Evolutionary conservation across 106 monocot species (phyloP), one percentile per base, ranked within the genome.

Genomic region (Dendrobium huoshanense): DNA sequence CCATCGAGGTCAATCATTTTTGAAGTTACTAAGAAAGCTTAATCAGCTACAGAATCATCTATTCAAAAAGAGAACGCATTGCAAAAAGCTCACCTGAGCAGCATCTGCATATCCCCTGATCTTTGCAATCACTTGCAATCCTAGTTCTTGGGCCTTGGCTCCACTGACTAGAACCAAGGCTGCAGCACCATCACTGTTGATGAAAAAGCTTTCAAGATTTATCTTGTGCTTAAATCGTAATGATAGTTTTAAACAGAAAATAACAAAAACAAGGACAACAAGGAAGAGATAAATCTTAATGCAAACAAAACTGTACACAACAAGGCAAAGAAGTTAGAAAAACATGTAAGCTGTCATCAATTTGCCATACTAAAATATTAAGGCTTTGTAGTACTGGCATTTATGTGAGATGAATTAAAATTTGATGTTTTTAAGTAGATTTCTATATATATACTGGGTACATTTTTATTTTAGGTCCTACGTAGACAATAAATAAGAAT

Each of bases 101-200:
- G 92, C 94, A 89, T 97, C 97, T 79, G 90, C 97, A 87, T 92
- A 97, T 74, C 94, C 94, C 70, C 56, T 87, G 43, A 97, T 92
- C 83, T 83, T 94, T 75, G 92, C 97, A 85, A 97, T 89, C 42
- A 97, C 94, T 82, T 84, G 83, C 87, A 97, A 77, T 75, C 94
- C 94, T 40, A 97, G 83, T 79, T 97, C 92, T 58, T 83, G 78
- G 55, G 94, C 97, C 85, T 97, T 97, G 55, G 90, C 78, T 73
- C 94, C 92, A 78, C 97, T 97, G 70, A 97, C 94, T 80, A 97
- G 80, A 29, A 97, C 94, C 75, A 97, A 85, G 58, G 94, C 97
- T 61, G 97, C 97, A 85, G 97, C 94, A 59, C 97, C 97, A 82
- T 98, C 97, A 88, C 97, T 98, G 27, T 76, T 49, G 22, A 76